These are phyloP conservation scores for Pyrenochaeta sp. DNA, from an alignment of 2,329 filamentous ascomycete genomes.

Conservation along the genomic window DNA sequence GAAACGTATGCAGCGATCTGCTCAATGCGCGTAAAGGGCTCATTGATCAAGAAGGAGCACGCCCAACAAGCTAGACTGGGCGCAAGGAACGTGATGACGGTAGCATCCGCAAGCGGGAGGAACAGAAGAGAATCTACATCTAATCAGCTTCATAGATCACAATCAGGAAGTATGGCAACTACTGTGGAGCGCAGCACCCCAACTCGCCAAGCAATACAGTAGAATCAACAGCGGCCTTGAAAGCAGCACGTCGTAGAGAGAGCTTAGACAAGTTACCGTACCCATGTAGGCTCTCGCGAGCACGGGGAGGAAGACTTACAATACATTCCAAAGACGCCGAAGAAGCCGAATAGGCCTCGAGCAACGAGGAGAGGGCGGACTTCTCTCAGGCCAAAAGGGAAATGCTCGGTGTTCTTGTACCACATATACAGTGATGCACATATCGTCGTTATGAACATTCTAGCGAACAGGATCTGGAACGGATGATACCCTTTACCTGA, in stretches of 20 bases:
- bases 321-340: constrained; percentile 81
- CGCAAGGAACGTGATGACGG: constrained; percentile 85
- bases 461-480: constrained; percentile 77
- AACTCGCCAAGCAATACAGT: background rate
- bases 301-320: constrained; percentile 55
- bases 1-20: constrained; percentile 79
- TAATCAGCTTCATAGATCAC: constrained; percentile 28
- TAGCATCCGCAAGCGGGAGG: constrained; percentile 84
- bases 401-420: constrained; percentile 70
- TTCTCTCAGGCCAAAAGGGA: constrained; percentile 72
- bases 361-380: constrained; percentile 72
- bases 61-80: constrained; percentile 81
- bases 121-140: constrained; percentile 70
- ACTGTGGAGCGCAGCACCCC: constrained; percentile 5
- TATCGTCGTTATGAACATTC: constrained; percentile 77
- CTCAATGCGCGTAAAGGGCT: constrained; percentile 80
- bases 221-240: background rate
- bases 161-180: background rate
- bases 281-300: constrained; percentile 21
- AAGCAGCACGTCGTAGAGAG: background rate
- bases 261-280: constrained; percentile 9
- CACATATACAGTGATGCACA: constrained; percentile 77
- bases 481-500: constrained; percentile 74
- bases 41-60: constrained; percentile 76
- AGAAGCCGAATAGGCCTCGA: constrained; percentile 75